phyloP scores from a whole-genome alignment of 495 filamentous ascomycete genomes.

The Xylaria sp. region DNA sequence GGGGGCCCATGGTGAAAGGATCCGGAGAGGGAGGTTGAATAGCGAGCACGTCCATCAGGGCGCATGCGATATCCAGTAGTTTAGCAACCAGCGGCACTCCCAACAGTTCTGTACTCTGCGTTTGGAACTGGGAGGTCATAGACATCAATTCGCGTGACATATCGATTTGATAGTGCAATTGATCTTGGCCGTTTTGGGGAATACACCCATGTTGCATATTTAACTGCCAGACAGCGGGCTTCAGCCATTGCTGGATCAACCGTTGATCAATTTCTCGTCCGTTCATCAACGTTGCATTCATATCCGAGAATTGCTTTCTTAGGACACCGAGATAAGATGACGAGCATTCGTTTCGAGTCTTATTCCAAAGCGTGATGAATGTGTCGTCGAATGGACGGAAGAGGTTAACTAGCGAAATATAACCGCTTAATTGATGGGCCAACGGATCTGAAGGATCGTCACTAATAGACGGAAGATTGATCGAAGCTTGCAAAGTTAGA shows the following conservation, averaged over 20 bases:
- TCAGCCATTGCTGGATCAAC: constrained; percentile 83
- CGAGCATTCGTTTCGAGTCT: constrained; percentile 64
- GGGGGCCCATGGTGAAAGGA: constrained; percentile 69
- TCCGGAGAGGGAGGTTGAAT: constrained; percentile 65
- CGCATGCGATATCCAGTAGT: constrained; percentile 75
- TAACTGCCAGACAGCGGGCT: constrained; percentile 80
- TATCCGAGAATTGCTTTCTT: constrained; percentile 70
- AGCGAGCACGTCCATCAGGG: constrained; percentile 75
- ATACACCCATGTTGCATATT: constrained; percentile 56
- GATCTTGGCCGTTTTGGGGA: constrained; percentile 56
- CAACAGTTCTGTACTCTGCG: constrained; percentile 38
- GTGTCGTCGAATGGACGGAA: constrained; percentile 76
- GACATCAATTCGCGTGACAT: constrained; percentile 71
- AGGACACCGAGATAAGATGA: constrained; percentile 64
- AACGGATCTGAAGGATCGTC: constrained; percentile 66
- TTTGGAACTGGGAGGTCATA: constrained; percentile 67
- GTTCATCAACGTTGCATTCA: constrained; percentile 67
- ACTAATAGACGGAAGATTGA: constrained; percentile 70
- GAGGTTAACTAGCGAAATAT: constrained; percentile 69
- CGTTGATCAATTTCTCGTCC: constrained; percentile 72
- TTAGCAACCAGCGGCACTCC: constrained; percentile 67
- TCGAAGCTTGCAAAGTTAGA: constrained; percentile 58
- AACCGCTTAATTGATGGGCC: constrained; percentile 60
- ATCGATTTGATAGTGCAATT: constrained; percentile 73
- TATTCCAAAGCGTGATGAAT: constrained; percentile 77